These are phyloP conservation scores for Wickerhamomyces chaumierensis DNA, from an alignment of 805 yeast species.

Conservation along the genomic window DNA sequence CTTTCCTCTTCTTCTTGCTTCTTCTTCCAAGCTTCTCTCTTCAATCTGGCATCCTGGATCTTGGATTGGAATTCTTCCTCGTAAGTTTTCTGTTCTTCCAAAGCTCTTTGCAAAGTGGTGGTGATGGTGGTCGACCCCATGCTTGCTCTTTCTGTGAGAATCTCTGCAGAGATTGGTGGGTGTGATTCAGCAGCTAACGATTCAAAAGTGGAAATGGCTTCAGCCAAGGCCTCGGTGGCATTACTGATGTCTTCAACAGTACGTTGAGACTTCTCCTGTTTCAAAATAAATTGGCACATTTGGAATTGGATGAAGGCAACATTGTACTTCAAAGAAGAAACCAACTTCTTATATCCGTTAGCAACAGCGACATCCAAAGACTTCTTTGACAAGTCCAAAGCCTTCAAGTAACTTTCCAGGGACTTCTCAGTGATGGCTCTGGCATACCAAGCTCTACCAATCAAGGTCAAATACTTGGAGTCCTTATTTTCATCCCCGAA, in stretches of 20 bases:
- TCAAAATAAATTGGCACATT: slow-evolving; percentile 71
- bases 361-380: slow-evolving; percentile 33
- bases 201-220: slow-evolving; percentile 49
- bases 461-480: slow-evolving; percentile 52
- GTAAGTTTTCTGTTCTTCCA: slow-evolving; percentile 61
- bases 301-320: slow-evolving; percentile 78
- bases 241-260: slow-evolving; percentile 47
- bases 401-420: slow-evolving; percentile 42
- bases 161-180: slow-evolving; percentile 73
- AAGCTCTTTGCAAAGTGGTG: slow-evolving; percentile 57
- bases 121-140: slow-evolving; percentile 71
- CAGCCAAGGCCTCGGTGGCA: slow-evolving; percentile 44
- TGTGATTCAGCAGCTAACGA: slow-evolving; percentile 45
- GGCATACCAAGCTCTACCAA: slow-evolving; percentile 83
- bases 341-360: slow-evolving; percentile 23
- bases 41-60: slow-evolving; percentile 63
- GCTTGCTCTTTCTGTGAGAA: slow-evolving; percentile 75
- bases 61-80: slow-evolving; percentile 47
- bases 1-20: slow-evolving; percentile 38
- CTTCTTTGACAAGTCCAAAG: slow-evolving; percentile 50
- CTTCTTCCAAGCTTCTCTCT: slow-evolving; percentile 32
- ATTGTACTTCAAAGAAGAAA: slow-evolving; percentile 55
- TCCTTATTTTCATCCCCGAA: slow-evolving; percentile 50
- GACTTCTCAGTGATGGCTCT: slow-evolving; percentile 65
- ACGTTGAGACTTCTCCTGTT: slow-evolving; percentile 48